These are phyloP conservation scores for Pseudonectria buxi DNA, from an alignment of 2,329 filamentous ascomycete species.

Conservation along the genomic window DNA sequence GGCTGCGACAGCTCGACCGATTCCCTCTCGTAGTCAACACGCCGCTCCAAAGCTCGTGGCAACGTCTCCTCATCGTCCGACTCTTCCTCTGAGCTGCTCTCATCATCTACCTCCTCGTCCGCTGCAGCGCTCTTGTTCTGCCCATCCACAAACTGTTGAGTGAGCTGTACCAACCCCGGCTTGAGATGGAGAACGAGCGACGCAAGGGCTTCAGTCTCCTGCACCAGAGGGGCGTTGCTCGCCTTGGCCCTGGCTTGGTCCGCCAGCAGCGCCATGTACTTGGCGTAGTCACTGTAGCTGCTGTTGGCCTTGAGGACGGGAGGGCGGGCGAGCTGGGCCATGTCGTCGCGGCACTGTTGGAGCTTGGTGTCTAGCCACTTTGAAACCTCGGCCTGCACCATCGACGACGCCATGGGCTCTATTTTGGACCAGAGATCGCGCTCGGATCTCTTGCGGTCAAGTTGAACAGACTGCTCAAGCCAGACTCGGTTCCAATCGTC, in stretches of 20 bases:
- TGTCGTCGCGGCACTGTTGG: slow-evolving; percentile 2
- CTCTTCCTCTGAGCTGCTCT: neutral
- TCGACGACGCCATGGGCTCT: neutral
- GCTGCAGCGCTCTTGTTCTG: no score
- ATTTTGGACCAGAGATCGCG: neutral
- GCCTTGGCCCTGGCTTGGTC: neutral
- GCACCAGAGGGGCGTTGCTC: neutral
- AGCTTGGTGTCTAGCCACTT: slow-evolving; percentile 1
- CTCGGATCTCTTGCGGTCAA: slow-evolving; percentile 4
- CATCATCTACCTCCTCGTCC: neutral
- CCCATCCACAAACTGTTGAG: neutral
- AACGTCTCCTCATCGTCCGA: neutral
- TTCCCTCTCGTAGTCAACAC: no score
- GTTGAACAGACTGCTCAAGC: slow-evolving; percentile 2
- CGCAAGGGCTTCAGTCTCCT: slow-evolving; percentile 9
- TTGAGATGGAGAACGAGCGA: slow-evolving; percentile 10
- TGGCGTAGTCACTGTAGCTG: neutral
- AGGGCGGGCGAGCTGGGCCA: neutral
- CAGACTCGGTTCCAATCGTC: slow-evolving; percentile 16
- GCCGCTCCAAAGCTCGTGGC: no score
- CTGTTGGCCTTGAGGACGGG: neutral
- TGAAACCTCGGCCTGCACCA: slow-evolving; percentile 1
- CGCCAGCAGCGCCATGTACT: neutral
- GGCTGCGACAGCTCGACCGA: no score
- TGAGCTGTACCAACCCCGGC: neutral